Base-by-base conservation (phyloP, 371 early-diverging fungal species). In the Thermomucor indicae-seudaticae region DNA sequence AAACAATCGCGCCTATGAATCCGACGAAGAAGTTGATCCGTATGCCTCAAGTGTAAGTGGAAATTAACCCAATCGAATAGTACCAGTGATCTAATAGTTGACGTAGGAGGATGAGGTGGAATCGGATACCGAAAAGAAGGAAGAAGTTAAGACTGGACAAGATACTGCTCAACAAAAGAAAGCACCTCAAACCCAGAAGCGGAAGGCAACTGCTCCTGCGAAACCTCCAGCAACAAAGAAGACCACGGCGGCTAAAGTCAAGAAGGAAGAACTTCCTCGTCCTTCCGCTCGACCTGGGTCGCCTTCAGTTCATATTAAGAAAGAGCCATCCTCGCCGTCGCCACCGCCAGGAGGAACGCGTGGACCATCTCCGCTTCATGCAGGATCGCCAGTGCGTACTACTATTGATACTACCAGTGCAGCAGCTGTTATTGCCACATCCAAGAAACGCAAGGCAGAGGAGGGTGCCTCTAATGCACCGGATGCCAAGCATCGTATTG, bases 11-110 rank as follows among this genome's bases (percentile, higher is more conserved):
- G 84, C 72, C 2, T 89, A 90, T 53, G 89, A 85, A 23, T 85
- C 85, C 39, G 89, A 89, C 44, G 89, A 90, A 24, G 84, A 83
- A 7, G 74, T 67, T 25, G 78, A 83, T 58, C 88, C 89, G 2
- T 91, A 89, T 71, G 82, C 81, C 4, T 76, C 81, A 3, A 76
- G 83, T 65, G 74, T 77, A 70, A 70, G 80, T 70, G 47, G 22
- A 14, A 41, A 14, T 11, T 12, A 44, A 44, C 3, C 3, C 10
- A 44, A 7, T 44, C 29, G 3, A 28, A 27, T 24, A 44, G 30
- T 17, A 24, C 17, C 30, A 6, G 19, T 27, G 30, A 12, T 7
- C 10, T 48, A 46, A 31, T 6, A 6, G 35, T 6, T 17, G 27
- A 20, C 11, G 27, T 48, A 79, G 73, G 69, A 72, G 22, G 70